Percentiles rank a stretch among this genome's conserved stretches.
Evolutionary conservation across 441 rosid genomes (phyloP).

Genomic region (Pelargonium myrrhifolium): DNA sequence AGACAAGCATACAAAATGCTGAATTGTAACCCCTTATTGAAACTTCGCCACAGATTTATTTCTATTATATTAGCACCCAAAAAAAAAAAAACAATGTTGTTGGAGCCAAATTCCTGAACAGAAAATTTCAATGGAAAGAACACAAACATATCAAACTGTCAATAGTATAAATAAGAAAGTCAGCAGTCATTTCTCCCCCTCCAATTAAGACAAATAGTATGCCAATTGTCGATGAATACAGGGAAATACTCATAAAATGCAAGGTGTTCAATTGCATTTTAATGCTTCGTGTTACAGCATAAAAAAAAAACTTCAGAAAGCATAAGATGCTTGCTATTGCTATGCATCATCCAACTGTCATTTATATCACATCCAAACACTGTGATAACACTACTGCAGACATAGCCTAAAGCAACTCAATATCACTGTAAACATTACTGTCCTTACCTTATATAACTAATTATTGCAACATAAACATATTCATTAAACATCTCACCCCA

Average conservation of each 20-base stretch:
- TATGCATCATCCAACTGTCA: not conserved
- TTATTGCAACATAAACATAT: not conserved
- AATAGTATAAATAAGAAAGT: not conserved
- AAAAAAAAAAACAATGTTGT: not conserved
- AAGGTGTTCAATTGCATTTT: not conserved
- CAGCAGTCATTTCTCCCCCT: not conserved
- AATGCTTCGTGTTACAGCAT: not conserved
- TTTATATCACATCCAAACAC: not conserved
- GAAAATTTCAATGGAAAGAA: not conserved
- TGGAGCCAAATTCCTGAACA: not conserved
- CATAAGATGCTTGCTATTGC: not conserved
- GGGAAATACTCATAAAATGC: not conserved
- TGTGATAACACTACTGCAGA: not conserved
- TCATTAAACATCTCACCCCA: not conserved
- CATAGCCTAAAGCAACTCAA: not conserved
- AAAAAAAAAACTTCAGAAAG: not conserved
- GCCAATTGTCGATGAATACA: not conserved
- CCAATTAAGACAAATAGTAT: not conserved
- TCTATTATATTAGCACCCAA: not conserved
- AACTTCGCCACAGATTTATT: not conserved
- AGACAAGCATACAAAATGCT: not conserved
- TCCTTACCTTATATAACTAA: not conserved
- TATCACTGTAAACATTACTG: not conserved
- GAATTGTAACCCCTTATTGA: not conserved
- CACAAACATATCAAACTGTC: not conserved